Evolutionary conservation across 2,329 filamentous ascomycete species (phyloP).

Genomic region (Rasamsonia emersonii): DNA sequence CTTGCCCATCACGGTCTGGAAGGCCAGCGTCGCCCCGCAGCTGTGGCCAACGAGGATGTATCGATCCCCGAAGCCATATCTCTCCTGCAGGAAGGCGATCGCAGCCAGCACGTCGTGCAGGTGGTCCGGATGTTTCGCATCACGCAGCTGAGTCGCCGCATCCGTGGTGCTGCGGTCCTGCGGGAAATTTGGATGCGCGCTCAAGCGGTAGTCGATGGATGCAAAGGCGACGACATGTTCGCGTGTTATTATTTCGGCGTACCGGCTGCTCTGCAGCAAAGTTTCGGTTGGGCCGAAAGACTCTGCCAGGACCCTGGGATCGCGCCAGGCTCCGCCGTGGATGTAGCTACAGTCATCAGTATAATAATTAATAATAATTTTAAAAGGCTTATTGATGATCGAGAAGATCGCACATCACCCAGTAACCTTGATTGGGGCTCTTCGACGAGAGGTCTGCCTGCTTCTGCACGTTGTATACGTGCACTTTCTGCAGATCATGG

Average conservation of each 20-base stretch:
- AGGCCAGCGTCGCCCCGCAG: conserved; percentile 39
- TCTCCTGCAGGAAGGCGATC: conserved; percentile 32
- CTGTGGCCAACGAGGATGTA: conserved; percentile 41
- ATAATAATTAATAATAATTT: conserved; percentile 1
- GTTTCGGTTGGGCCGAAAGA: conserved; percentile 28
- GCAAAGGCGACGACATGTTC: conserved; percentile 32
- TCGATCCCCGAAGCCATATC: conserved; percentile 27
- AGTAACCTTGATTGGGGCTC: conserved; percentile 20
- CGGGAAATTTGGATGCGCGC: conserved; percentile 32
- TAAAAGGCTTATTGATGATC: not conserved
- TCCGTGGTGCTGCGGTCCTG: conserved; percentile 24
- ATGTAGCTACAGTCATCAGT: conserved; percentile 33
- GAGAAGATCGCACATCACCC: conserved; percentile 29
- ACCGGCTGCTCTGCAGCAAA: conserved; percentile 19
- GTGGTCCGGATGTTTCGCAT: conserved; percentile 38
- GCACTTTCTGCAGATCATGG: conserved; percentile 26
- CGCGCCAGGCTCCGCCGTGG: conserved; percentile 43
- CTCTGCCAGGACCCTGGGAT: conserved; percentile 30
- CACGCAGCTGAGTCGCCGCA: conserved; percentile 19
- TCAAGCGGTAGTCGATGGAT: conserved; percentile 40
- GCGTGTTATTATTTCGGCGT: conserved; percentile 5
- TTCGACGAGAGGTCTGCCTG: conserved; percentile 4
- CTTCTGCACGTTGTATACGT: conserved; percentile 17
- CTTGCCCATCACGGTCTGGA: conserved; percentile 33
- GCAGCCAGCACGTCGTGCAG: conserved; percentile 34